A percentile compares a stretch with the other conserved stretches of the same genome.
phyloP scores from a whole-genome alignment of 441 rosid species.

The Biscutella laevigata region DNA sequence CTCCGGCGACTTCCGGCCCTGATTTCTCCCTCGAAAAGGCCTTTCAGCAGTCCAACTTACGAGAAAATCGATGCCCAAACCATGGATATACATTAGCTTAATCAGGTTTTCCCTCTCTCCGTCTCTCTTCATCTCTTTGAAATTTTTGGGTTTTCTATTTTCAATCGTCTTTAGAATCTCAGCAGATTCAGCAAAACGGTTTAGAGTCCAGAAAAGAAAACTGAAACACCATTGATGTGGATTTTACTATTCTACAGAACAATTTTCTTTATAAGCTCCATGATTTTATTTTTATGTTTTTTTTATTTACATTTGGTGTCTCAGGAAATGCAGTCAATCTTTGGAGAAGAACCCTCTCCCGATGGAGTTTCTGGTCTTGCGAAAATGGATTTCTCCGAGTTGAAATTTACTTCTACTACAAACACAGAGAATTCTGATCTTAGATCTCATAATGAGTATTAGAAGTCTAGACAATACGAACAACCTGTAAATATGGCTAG shows the following conservation, averaged over 20 bases:
- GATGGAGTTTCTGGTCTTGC: constrained; percentile 30
- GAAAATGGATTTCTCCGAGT: constrained; percentile 8
- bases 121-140: no score
- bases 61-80: constrained; percentile 26
- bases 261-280: background rate
- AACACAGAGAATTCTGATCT: background rate
- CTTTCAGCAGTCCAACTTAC: constrained; percentile 29
- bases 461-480: background rate
- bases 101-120: constrained; percentile 37
- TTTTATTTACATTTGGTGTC: background rate
- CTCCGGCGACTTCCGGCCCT: constrained; percentile 38
- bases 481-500: constrained; percentile 9
- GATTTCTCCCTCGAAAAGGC: constrained; percentile 34
- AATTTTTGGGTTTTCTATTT: no score
- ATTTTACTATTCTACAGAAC: background rate
- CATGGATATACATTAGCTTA: constrained; percentile 38
- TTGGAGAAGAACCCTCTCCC: constrained; percentile 60
- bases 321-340: constrained; percentile 77
- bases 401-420: no score
- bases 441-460: background rate
- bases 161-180: background rate
- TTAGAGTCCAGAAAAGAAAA: background rate
- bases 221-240: background rate
- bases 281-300: background rate
- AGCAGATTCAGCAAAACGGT: background rate